Conservation (phyloP, 345 rosid species). For the Euphorbia tirucalli region DNA sequence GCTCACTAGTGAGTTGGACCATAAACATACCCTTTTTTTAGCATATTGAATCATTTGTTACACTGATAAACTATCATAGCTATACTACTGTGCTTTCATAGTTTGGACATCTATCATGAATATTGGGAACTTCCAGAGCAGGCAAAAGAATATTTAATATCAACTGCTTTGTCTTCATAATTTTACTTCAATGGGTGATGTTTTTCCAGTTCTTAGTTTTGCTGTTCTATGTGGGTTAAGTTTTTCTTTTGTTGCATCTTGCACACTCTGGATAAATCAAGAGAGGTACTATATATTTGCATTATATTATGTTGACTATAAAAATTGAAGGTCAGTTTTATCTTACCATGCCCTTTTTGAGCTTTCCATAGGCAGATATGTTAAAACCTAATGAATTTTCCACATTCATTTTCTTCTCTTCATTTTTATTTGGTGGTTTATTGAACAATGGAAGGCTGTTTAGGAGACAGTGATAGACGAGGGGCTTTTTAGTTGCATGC, state of each 20-base stretch:
- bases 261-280: not conserved
- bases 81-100: not conserved
- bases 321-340: not conserved
- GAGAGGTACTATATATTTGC: not conserved
- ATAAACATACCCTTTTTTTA: not conserved
- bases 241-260: too few species aligned
- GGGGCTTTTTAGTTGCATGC: not conserved
- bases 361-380: not conserved
- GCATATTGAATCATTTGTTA: not conserved
- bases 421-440: not conserved
- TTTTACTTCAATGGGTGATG: not conserved
- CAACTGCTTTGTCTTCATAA: not conserved
- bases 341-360: not conserved
- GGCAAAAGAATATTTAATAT: not conserved
- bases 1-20: not conserved
- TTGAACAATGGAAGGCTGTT: not conserved
- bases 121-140: not conserved
- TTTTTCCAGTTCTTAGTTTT: not conserved
- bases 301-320: not conserved
- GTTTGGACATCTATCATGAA: not conserved
- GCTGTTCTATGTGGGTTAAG: not conserved
- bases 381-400: not conserved
- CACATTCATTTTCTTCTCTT: not conserved
- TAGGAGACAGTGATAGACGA: not conserved
- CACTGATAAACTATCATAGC: not conserved